phyloP scores from a whole-genome alignment of 2,329 filamentous ascomycete species.

The Pseudonectria foliicola region DNA sequence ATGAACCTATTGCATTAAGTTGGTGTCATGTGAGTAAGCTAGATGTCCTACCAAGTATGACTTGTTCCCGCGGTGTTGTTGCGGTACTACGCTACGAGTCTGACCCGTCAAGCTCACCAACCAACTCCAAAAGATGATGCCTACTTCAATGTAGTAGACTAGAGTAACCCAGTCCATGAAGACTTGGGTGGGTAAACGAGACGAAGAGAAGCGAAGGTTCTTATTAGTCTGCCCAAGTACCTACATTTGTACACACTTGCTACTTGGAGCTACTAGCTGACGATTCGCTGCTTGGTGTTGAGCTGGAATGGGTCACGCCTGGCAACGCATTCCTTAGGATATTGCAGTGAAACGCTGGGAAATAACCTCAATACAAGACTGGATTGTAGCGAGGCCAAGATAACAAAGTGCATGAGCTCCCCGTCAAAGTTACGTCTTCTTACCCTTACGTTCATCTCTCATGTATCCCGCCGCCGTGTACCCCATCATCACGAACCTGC shows the following conservation, averaged over 20 bases:
- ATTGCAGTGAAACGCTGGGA: constrained; percentile 24
- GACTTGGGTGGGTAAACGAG: no score
- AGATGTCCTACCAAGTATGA: no score
- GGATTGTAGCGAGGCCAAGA: constrained; percentile 5
- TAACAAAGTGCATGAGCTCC: constrained; percentile 17
- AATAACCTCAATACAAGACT: constrained; percentile 17
- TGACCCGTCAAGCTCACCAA: no score
- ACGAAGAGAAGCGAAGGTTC: not conserved
- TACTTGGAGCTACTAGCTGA: constrained; percentile 8
- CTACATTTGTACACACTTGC: constrained; percentile 1
- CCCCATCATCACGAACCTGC: not conserved
- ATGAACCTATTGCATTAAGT: no score
- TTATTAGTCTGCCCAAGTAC: no score
- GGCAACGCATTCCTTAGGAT: constrained; percentile 34
- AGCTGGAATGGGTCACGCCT: constrained; percentile 30
- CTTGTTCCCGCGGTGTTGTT: no score
- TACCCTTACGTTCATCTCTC: constrained; percentile 10
- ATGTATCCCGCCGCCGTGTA: constrained; percentile 1
- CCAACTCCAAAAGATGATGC: no score
- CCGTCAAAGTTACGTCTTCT: constrained; percentile 6
- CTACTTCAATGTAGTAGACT: no score
- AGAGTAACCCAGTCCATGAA: no score
- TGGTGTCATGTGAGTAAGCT: no score
- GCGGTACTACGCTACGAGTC: no score
- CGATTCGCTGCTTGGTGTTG: constrained; percentile 9